phyloP scores from a whole-genome alignment of 805 yeast genomes.

The Saccharomycopsis sp. region DNA sequence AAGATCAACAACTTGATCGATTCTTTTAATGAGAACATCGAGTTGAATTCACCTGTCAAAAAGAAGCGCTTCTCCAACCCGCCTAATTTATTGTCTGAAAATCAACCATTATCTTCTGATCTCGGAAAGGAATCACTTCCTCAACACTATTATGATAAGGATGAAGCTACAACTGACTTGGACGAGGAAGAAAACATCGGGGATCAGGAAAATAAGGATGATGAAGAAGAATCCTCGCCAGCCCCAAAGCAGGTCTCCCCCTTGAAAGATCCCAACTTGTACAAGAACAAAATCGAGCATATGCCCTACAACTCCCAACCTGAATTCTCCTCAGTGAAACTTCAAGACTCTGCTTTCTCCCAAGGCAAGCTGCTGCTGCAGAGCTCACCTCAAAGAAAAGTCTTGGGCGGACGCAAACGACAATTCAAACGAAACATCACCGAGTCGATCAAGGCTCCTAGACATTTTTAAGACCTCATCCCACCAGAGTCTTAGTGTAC shows the following conservation, averaged over 20 bases:
- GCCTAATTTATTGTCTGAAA: not conserved
- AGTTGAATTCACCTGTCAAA: no score
- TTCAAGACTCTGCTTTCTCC: not conserved
- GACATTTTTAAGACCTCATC: not conserved
- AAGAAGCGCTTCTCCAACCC: not conserved
- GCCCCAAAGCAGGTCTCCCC: no score
- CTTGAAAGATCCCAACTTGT: no score
- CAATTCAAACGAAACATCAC: not conserved
- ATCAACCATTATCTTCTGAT: no score
- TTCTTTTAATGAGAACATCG: no score
- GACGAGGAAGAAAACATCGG: no score
- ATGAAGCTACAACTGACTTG: no score
- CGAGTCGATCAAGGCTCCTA: not conserved
- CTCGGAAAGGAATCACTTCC: no score
- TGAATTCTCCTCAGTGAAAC: not conserved
- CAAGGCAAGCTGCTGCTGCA: not conserved
- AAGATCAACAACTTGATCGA: no score
- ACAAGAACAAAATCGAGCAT: not conserved
- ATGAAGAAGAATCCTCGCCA: no score
- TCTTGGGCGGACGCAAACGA: not conserved
- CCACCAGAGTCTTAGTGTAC: not conserved
- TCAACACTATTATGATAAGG: no score
- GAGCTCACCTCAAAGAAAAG: not conserved
- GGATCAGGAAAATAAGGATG: no score
- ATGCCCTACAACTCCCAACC: not conserved